phyloP scores from a whole-genome alignment of 768 basidiomycete species.

The Mycena haematopus region DNA sequence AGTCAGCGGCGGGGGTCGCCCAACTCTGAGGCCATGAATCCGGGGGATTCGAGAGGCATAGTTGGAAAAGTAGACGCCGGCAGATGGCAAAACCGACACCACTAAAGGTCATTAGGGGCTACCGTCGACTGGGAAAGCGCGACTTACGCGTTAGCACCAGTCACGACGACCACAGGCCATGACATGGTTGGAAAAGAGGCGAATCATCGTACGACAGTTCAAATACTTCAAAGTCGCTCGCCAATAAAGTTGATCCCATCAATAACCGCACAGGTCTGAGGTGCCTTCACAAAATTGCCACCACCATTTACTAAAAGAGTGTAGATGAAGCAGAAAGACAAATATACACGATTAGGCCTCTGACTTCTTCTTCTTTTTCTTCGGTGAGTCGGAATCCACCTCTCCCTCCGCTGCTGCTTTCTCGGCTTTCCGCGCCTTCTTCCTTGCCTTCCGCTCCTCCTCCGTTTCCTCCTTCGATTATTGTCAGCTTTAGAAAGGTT shows the following conservation, averaged over 20 bases:
- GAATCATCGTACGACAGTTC: conserved; percentile 19
- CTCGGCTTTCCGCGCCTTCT: conserved; percentile 79
- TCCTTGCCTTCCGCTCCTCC: conserved; percentile 82
- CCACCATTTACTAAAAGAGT: conserved; percentile 8
- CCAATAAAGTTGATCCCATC: not conserved
- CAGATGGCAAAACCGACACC: conserved; percentile 88
- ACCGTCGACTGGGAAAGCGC: not conserved
- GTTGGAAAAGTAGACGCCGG: conserved; percentile 74
- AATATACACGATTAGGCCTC: conserved; percentile 40
- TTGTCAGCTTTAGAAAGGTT: conserved; percentile 16
- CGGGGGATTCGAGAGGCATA: conserved; percentile 56
- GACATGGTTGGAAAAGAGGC: conserved; percentile 35
- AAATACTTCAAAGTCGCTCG: not conserved
- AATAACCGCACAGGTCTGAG: not conserved
- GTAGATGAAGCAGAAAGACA: conserved; percentile 25
- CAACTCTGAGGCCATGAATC: conserved; percentile 58
- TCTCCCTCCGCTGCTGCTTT: conserved; percentile 61
- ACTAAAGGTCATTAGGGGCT: conserved; percentile 44
- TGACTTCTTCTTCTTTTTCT: conserved; percentile 70
- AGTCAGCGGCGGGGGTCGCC: conserved; percentile 35
- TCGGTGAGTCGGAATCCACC: conserved; percentile 49
- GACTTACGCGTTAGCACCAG: conserved; percentile 73
- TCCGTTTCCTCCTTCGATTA: conserved; percentile 61
- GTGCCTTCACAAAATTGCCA: not conserved
- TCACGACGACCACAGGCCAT: conserved; percentile 65